These are phyloP conservation scores for Nowakowskiella sp. DNA, from an alignment of 192 early-diverging fungal species.

Conservation along the genomic window DNA sequence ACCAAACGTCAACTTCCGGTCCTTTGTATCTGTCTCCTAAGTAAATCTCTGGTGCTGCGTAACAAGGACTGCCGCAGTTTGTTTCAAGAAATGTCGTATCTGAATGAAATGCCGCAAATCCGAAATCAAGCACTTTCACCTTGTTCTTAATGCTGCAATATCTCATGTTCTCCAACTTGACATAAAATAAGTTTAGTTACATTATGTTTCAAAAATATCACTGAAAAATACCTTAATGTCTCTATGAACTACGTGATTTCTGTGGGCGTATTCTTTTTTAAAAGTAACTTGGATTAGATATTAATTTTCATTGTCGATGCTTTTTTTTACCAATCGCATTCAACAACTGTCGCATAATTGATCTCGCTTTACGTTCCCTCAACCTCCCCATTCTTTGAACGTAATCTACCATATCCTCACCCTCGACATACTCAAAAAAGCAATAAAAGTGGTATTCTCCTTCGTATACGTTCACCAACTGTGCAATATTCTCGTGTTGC, in stretches of 20 bases:
- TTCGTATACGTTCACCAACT: slow-evolving; percentile 19
- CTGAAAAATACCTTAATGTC: no score
- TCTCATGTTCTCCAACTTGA: slow-evolving; percentile 37
- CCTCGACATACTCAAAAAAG: slow-evolving; percentile 31
- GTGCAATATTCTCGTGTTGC: slow-evolving; percentile 29
- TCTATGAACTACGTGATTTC: slow-evolving; percentile 28
- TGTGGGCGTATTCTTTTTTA: slow-evolving; percentile 22
- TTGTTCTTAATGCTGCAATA: slow-evolving; percentile 7
- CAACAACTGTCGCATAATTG: slow-evolving; percentile 23
- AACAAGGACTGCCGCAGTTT: slow-evolving; percentile 31
- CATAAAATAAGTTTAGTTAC: no score
- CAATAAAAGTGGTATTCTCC: slow-evolving; percentile 38
- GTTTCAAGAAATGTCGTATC: slow-evolving; percentile 20
- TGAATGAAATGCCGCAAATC: slow-evolving; percentile 27
- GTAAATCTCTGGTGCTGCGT: slow-evolving; percentile 33
- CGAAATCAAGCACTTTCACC: slow-evolving; percentile 28
- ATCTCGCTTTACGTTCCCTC: slow-evolving; percentile 8
- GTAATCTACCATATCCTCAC: slow-evolving; percentile 34
- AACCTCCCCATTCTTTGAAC: slow-evolving; percentile 21
- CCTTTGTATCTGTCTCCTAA: slow-evolving; percentile 17
- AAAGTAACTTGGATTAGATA: not conserved
- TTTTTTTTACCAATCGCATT: slow-evolving; percentile 18
- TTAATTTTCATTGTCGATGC: not conserved
- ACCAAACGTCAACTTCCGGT: slow-evolving; percentile 27
- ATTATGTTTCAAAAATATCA: no score